Conservation (phyloP, 495 filamentous ascomycete species). For the Beverwykella pulmonaria region DNA sequence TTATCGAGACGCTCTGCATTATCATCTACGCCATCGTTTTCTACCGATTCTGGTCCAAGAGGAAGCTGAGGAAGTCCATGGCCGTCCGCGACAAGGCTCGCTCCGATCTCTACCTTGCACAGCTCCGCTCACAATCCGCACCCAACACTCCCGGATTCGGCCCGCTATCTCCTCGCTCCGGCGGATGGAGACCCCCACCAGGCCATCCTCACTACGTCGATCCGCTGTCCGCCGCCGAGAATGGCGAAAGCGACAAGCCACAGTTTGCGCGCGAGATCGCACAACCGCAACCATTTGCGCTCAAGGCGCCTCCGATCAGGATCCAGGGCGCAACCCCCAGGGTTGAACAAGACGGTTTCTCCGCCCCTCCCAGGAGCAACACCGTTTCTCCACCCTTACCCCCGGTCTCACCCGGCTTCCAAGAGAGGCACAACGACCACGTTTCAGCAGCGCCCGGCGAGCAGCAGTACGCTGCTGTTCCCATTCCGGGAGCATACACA, state of each 20-base stretch:
- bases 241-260: constrained; percentile 49
- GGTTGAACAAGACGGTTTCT: constrained; percentile 60
- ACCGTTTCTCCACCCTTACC: constrained; percentile 30
- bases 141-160: constrained; percentile 92
- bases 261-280: constrained; percentile 46
- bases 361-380: constrained; percentile 41
- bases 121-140: constrained; percentile 86
- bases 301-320: constrained; percentile 79
- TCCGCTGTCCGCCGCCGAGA: constrained; percentile 58
- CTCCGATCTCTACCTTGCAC: constrained; percentile 92
- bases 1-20: constrained; percentile 89
- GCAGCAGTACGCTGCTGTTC: constrained; percentile 66
- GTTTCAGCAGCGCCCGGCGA: constrained; percentile 63
- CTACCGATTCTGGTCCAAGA: constrained; percentile 95
- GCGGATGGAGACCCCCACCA: constrained; percentile 44
- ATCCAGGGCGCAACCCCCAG: constrained; percentile 77
- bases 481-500: constrained; percentile 66
- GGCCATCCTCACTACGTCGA: constrained; percentile 50
- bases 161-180: constrained; percentile 46
- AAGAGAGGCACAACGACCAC: constrained; percentile 44
- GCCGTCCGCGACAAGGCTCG: constrained; percentile 90
- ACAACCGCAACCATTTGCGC: constrained; percentile 69
- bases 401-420: constrained; percentile 32
- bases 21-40: constrained; percentile 90
- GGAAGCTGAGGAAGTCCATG: constrained; percentile 92